Conservation (phyloP, 352 stramenopile species). For the Pythium periplocum region DNA sequence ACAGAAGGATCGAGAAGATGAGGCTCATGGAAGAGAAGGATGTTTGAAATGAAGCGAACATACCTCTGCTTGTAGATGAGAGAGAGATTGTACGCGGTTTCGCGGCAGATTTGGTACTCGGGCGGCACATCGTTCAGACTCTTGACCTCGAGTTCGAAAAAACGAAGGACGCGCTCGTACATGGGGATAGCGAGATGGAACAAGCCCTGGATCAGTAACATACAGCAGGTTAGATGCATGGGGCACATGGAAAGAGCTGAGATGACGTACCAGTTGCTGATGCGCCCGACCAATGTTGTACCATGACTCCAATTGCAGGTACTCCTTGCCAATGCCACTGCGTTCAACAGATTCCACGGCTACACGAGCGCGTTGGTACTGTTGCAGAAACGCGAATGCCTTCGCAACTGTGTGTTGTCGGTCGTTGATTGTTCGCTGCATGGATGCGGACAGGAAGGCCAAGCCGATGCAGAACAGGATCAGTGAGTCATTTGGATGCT, state of each 20-base stretch:
- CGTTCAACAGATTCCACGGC: slow-evolving; percentile 21
- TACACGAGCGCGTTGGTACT: slow-evolving; percentile 67
- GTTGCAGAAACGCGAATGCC: slow-evolving; percentile 80
- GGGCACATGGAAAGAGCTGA: slow-evolving; percentile 3
- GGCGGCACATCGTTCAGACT: slow-evolving; percentile 38
- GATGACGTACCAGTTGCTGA: slow-evolving; percentile 70
- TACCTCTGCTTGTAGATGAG: slow-evolving; percentile 87
- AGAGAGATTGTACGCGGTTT: slow-evolving; percentile 86
- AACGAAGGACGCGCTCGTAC: slow-evolving; percentile 83
- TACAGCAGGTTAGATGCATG: not conserved
- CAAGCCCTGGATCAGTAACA: slow-evolving; percentile 36
- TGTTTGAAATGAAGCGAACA: not conserved
- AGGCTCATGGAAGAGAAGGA: slow-evolving; percentile 1
- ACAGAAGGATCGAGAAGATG: not conserved
- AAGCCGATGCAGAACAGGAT: slow-evolving; percentile 83
- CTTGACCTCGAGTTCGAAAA: slow-evolving; percentile 58
- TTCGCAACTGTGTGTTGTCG: slow-evolving; percentile 81
- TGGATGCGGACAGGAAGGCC: slow-evolving; percentile 76
- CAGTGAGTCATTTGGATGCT: slow-evolving; percentile 66
- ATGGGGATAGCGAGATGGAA: slow-evolving; percentile 85
- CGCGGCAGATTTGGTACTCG: slow-evolving; percentile 71
- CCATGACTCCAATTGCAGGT: slow-evolving; percentile 71
- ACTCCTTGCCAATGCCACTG: slow-evolving; percentile 53
- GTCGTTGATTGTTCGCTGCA: slow-evolving; percentile 85
- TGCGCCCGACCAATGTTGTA: slow-evolving; percentile 86